Evolutionary conservation across 257 asterid genomes (phyloP).

Genomic region (Voacanga thouarsii): DNA sequence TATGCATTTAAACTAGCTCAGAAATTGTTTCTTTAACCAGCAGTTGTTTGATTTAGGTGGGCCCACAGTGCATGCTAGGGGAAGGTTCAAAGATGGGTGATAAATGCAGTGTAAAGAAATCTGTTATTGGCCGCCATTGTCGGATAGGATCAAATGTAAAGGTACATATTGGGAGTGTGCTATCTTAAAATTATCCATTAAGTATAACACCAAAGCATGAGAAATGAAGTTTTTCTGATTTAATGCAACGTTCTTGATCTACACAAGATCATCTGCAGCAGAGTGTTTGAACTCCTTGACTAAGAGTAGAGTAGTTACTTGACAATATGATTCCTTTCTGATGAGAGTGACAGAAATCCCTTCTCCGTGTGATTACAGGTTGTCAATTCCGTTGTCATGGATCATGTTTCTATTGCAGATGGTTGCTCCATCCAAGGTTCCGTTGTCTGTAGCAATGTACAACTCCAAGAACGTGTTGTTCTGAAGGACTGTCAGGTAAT

Average conservation of each 20-base stretch:
- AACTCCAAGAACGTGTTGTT: slow-evolving; percentile 87
- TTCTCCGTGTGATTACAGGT: slow-evolving; percentile 41
- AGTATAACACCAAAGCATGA: neutral
- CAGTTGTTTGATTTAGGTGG: slow-evolving; percentile 56
- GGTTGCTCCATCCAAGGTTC: slow-evolving; percentile 98
- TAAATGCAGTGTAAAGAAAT: slow-evolving; percentile 94
- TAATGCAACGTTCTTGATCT: neutral
- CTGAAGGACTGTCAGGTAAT: slow-evolving; percentile 92
- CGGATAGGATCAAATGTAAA: slow-evolving; percentile 96
- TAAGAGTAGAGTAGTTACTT: neutral
- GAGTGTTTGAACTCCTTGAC: neutral
- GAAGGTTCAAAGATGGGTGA: slow-evolving; percentile 97
- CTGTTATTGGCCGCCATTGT: slow-evolving; percentile 96
- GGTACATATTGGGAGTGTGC: slow-evolving; percentile 34
- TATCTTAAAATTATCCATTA: neutral
- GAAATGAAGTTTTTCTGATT: neutral
- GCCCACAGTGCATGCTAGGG: slow-evolving; percentile 95
- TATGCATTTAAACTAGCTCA: neutral
- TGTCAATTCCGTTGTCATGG: slow-evolving; percentile 84
- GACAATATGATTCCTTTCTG: neutral
- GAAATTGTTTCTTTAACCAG: slow-evolving; percentile 5
- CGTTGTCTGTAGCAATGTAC: slow-evolving; percentile 82
- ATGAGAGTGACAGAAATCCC: neutral
- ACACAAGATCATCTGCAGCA: neutral
- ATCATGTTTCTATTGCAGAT: slow-evolving; percentile 85